Evolutionary conservation across 495 filamentous ascomycete genomes (phyloP).

Genomic region (Clohesyomyces aquaticus): DNA sequence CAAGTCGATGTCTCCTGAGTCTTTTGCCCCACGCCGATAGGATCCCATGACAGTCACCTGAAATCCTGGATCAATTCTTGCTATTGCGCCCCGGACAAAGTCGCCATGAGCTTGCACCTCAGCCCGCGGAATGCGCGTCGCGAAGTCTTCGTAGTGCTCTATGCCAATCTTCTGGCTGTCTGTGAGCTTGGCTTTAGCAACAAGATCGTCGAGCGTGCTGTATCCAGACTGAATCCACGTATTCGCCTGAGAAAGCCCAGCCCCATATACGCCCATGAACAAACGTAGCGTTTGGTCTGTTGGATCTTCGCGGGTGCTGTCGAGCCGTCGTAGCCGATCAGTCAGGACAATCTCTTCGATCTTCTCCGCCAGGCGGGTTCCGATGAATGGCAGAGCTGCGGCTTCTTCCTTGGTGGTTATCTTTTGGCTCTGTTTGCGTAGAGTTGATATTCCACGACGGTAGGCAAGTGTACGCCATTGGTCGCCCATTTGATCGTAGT

Average conservation of each 20-base stretch:
- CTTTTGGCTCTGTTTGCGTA: constrained; percentile 67
- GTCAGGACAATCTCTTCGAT: constrained; percentile 90
- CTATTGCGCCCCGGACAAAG: constrained; percentile 66
- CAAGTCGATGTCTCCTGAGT: constrained; percentile 82
- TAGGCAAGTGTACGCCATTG: constrained; percentile 82
- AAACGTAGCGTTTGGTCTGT: constrained; percentile 63
- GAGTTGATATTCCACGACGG: constrained; percentile 73
- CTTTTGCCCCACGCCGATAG: constrained; percentile 76
- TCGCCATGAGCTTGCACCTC: constrained; percentile 75
- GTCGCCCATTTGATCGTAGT: constrained; percentile 75
- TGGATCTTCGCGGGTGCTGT: constrained; percentile 67
- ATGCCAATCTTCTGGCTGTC: constrained; percentile 78
- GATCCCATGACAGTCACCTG: constrained; percentile 79
- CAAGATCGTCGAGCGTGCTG: constrained; percentile 73
- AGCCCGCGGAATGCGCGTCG: constrained; percentile 75
- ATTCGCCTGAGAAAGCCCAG: constrained; percentile 68
- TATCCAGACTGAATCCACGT: constrained; percentile 81
- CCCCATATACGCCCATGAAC: constrained; percentile 82
- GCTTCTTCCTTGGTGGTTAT: constrained; percentile 74
- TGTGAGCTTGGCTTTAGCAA: constrained; percentile 65
- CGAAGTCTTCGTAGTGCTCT: constrained; percentile 80
- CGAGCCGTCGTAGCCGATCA: constrained; percentile 72
- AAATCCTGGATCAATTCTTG: constrained; percentile 63
- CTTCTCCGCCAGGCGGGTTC: constrained; percentile 75
- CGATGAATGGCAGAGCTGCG: constrained; percentile 68